Base-by-base conservation (phyloP, 768 basidiomycete species). In the Suillus sp. region DNA sequence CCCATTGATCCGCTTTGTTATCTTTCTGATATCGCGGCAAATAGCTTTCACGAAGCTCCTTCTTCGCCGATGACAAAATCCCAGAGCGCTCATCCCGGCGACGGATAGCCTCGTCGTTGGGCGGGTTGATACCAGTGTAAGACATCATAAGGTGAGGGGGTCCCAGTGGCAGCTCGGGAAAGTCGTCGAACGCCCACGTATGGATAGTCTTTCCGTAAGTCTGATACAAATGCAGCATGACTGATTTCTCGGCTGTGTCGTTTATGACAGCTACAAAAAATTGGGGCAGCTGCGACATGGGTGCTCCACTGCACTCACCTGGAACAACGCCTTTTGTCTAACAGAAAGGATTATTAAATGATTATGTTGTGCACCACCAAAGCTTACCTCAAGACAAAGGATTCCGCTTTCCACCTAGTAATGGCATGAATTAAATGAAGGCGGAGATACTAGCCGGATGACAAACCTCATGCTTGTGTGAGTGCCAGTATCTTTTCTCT, bases 401-500 rank as follows among this genome's bases (percentile, higher is more conserved):
- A 73, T 43, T 11, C 77, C 74, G 60, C 72, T 77, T 63, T 77
- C 78, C 32, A 76, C 68, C 75, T 75, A 40, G 13, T 37, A 2
- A 37, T 22, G 13, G n/a, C 73, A 59, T 53, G 70, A 64, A 10
- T 74, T 73, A n/a, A 68, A 64, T 62, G 30, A 27, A n/a, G 22
- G 35, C n/a, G 27, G 34, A 11, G 11, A 61, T 22, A 34, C 35
- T 30, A 25, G 30, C 50, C 4, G 3, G 34, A 37, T 22, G 22
- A n/a, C 20, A 43, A 42, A 77, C 80, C 68, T 82, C 81, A 60
- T 79, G 81, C 65, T 83, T 79, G 66, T 85, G 84, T 16, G 80
- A 82, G 67, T 85, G 84, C 84, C 84, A 84, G 61, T 78, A 83
- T 67, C 72, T 78, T 68, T 81, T 79, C 73, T 84, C 83, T 30